A percentile compares a stretch with the other conserved stretches of the same genome.
Conservation (phyloP, 179 eudicot species). For the Heliamphora pulchella region DNA sequence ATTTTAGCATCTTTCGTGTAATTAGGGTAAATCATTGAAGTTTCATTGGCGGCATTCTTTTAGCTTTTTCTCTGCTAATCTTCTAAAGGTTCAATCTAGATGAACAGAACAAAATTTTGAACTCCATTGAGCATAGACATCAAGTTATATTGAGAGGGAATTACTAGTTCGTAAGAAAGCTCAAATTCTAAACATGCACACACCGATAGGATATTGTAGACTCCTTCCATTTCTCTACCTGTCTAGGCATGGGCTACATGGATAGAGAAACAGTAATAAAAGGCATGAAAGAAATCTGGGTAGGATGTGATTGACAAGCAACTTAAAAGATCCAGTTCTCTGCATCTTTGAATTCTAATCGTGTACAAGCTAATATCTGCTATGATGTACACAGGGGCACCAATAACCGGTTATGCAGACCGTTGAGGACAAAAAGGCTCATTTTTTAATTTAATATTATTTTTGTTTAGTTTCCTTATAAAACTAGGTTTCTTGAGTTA, state of each 20-base stretch:
- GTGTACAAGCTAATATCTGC: not conserved
- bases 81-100: not conserved
- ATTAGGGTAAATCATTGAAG: not conserved
- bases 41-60: not conserved
- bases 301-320: not conserved
- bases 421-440: too few species aligned
- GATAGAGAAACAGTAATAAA: not conserved
- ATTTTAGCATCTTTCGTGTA: not conserved
- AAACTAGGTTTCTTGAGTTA: too few species aligned
- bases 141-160: not conserved
- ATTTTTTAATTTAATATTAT: too few species aligned
- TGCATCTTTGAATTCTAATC: not conserved
- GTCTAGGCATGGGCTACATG: not conserved
- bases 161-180: not conserved
- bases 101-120: not conserved
- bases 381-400: not conserved
- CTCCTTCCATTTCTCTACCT: not conserved
- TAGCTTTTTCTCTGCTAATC: not conserved
- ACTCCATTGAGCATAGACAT: too few species aligned
- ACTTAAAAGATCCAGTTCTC: constrained; percentile 5
- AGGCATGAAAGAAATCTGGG: not conserved
- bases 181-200: too few species aligned
- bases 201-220: not conserved
- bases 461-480: too few species aligned
- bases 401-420: not conserved